Evolutionary conservation across 495 filamentous ascomycete species (phyloP).

Genomic region (Chaetomium tenue): DNA sequence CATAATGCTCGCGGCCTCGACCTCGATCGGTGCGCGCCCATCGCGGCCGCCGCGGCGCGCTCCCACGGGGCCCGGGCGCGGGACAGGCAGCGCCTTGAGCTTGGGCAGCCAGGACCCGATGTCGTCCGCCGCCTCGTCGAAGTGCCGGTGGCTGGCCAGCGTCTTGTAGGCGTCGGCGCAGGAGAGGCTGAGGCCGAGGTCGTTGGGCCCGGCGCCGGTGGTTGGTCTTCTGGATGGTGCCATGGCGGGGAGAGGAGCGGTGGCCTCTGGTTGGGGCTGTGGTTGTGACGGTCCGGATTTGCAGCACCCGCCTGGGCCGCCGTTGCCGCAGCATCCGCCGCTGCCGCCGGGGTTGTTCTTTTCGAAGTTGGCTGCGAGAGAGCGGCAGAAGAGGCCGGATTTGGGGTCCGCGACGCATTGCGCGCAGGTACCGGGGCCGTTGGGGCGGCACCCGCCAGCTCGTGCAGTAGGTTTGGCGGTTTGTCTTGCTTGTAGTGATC

Average conservation of each 20-base stretch:
- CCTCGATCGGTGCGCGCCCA: slow-evolving; percentile 64
- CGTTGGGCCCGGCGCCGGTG: not conserved
- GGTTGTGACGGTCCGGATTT: slow-evolving; percentile 17
- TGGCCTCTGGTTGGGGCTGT: not conserved
- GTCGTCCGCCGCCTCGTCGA: slow-evolving; percentile 71
- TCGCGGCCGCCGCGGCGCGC: slow-evolving; percentile 19
- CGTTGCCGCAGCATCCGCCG: slow-evolving; percentile 53
- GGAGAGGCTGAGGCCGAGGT: slow-evolving; percentile 46
- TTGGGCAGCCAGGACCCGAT: slow-evolving; percentile 72
- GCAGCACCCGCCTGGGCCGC: slow-evolving; percentile 45
- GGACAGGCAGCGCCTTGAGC: slow-evolving; percentile 58
- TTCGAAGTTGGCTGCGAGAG: slow-evolving; percentile 65
- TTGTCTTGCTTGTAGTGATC: slow-evolving; percentile 27
- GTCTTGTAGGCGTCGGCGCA: slow-evolving; percentile 84
- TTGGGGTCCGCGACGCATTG: slow-evolving; percentile 76
- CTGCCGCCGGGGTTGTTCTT: slow-evolving; percentile 38
- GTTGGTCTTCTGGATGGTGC: not conserved
- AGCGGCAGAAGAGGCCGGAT: slow-evolving; percentile 83
- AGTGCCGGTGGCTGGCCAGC: slow-evolving; percentile 74
- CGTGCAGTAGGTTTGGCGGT: slow-evolving; percentile 3
- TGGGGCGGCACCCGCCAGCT: slow-evolving; percentile 53
- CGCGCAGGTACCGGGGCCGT: slow-evolving; percentile 75
- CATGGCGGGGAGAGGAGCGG: not conserved
- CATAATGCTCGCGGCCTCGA: slow-evolving; percentile 86
- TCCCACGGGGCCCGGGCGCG: slow-evolving; percentile 10